Conservation (phyloP, 768 basidiomycete genomes). For the Tricholoma sp. region DNA sequence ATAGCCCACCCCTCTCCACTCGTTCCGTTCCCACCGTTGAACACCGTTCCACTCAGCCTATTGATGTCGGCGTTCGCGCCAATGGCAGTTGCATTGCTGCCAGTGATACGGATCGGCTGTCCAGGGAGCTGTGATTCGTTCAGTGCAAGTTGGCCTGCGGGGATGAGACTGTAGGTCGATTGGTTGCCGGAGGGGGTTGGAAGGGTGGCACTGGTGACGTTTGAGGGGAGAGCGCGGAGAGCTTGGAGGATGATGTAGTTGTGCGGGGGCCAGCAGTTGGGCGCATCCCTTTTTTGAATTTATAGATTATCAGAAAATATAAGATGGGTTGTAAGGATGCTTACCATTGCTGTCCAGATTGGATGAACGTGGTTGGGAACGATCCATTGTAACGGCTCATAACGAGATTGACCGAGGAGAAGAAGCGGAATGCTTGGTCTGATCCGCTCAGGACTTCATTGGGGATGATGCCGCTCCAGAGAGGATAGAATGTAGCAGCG, state of each 20-base stretch:
- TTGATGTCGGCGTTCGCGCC: constrained; percentile 63
- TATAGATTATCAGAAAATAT: not conserved
- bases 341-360: constrained; percentile 80
- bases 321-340: not conserved
- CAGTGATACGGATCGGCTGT: constrained; percentile 46
- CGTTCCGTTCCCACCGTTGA: constrained; percentile 63
- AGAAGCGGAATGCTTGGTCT: constrained; percentile 62
- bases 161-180: constrained; percentile 66
- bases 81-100: constrained; percentile 42
- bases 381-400: constrained; percentile 87
- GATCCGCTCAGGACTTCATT: constrained; percentile 53
- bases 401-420: constrained; percentile 72
- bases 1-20: constrained; percentile 61
- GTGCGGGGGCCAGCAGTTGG: constrained; percentile 88
- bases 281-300: constrained; percentile 55
- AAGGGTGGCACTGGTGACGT: constrained; percentile 55
- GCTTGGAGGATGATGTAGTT: constrained; percentile 79
- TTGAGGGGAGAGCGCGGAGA: constrained; percentile 66
- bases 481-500: constrained; percentile 77
- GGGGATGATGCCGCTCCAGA: constrained; percentile 86
- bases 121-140: constrained; percentile 64
- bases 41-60: constrained; percentile 43
- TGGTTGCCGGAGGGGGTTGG: constrained; percentile 45
- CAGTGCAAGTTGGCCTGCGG: constrained; percentile 76
- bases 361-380: constrained; percentile 72